Evolutionary conservation across 129 eudicot species (phyloP).

Genomic region (Artemisia tridentata): DNA sequence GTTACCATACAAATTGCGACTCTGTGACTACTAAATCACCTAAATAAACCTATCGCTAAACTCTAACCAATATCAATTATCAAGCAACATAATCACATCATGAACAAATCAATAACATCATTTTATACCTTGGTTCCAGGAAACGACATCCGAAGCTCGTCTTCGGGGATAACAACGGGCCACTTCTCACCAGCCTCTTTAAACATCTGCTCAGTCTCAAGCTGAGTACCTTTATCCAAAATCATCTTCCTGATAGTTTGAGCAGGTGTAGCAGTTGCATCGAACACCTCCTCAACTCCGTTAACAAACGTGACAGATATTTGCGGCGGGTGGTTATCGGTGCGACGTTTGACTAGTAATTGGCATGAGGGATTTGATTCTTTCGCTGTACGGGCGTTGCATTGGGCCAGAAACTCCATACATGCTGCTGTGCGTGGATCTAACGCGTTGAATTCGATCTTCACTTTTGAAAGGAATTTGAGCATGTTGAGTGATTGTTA

Average conservation of each 20-base stretch:
- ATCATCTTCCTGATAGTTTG: slow-evolving; percentile 77
- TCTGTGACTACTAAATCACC: background rate
- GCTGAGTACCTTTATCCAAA: slow-evolving; percentile 67
- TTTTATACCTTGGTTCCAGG: slow-evolving; percentile 70
- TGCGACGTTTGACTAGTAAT: slow-evolving; percentile 81
- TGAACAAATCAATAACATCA: background rate
- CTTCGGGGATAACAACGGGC: slow-evolving; percentile 84
- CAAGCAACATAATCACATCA: too few species aligned
- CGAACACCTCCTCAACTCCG: slow-evolving; percentile 85
- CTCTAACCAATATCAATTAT: background rate
- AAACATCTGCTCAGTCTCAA: slow-evolving; percentile 93
- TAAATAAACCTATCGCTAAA: background rate
- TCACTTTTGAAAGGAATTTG: slow-evolving; percentile 84
- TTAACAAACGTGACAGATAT: slow-evolving; percentile 84
- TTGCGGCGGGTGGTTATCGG: slow-evolving; percentile 86
- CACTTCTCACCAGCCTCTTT: slow-evolving; percentile 90
- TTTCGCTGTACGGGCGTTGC: slow-evolving; percentile 87
- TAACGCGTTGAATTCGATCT: slow-evolving; percentile 86
- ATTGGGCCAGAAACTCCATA: slow-evolving; percentile 93
- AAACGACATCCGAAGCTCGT: slow-evolving; percentile 50
- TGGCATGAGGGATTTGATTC: slow-evolving; percentile 91
- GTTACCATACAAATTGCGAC: too few species aligned
- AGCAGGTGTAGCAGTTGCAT: slow-evolving; percentile 79
- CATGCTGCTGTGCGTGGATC: slow-evolving; percentile 91
- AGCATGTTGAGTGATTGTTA: slow-evolving; percentile 42